A percentile compares a stretch with the other conserved stretches of the same genome.
phyloP scores from a whole-genome alignment of 2,329 filamentous ascomycete genomes.

The Ophiocordyceps polyrhachis-furcata region DNA sequence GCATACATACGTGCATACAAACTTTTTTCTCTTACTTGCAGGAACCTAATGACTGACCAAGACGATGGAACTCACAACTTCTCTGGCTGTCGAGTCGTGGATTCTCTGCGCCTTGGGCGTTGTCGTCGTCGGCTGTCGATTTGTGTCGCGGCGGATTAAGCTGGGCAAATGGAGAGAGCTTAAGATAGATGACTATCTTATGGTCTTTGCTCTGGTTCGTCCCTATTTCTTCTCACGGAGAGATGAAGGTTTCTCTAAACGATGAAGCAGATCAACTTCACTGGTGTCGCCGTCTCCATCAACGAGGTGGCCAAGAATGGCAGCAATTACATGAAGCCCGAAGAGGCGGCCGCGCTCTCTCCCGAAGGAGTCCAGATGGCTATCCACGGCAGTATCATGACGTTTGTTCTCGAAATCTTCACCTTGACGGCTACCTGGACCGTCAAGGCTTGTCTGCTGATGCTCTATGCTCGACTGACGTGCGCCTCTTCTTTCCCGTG shows the following conservation, averaged over 20 bases:
- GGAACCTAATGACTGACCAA: background rate
- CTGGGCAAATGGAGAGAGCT: conserved; percentile 26
- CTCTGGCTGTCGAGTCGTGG: conserved; percentile 12
- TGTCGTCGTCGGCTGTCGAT: conserved; percentile 8
- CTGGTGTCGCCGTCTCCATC: conserved; percentile 22
- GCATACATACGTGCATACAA: background rate
- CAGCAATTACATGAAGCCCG: conserved; percentile 23
- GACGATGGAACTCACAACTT: conserved; percentile 10
- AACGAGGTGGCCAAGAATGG: conserved; percentile 23
- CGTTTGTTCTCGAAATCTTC: conserved; percentile 32
- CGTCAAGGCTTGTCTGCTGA: conserved; percentile 31
- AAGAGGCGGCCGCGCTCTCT: conserved; percentile 22
- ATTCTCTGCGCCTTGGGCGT: conserved; percentile 11
- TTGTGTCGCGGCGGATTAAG: conserved; percentile 14
- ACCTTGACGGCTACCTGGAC: conserved; percentile 32
- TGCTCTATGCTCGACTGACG: conserved; percentile 34
- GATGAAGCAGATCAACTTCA: conserved; percentile 6
- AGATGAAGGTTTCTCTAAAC: background rate
- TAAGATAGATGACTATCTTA: conserved; percentile 38
- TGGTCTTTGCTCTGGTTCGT: conserved; percentile 29
- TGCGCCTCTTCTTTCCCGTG: conserved; percentile 9
- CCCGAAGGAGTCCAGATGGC: conserved; percentile 19
- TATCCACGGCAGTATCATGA: conserved; percentile 33
- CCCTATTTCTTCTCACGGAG: conserved; percentile 2
- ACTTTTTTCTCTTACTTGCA: background rate